These are phyloP conservation scores for Chaetomium globosum DNA, from an alignment of 2,329 filamentous ascomycete genomes.

Conservation along the genomic window DNA sequence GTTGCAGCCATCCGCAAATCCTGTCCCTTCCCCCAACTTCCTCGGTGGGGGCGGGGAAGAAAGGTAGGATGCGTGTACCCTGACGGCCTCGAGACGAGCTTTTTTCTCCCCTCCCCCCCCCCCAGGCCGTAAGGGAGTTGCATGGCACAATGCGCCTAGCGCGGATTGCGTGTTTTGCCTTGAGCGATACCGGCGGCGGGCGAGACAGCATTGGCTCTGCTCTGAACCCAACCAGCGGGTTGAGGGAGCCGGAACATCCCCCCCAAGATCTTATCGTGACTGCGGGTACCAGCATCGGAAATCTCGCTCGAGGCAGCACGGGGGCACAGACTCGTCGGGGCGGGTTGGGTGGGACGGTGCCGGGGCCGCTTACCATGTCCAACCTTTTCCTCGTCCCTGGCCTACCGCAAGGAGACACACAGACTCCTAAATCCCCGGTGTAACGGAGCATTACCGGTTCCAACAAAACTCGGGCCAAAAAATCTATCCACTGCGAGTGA, in stretches of 20 bases:
- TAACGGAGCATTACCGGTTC: neutral
- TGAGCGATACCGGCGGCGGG: constrained; percentile 20
- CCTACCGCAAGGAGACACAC: neutral
- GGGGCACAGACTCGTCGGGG: constrained; percentile 8
- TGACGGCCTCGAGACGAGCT: constrained; percentile 1
- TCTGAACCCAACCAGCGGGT: neutral
- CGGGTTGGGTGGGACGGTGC: constrained; percentile 10
- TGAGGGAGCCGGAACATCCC: constrained; percentile 1
- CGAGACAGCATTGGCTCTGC: neutral
- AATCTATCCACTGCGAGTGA: neutral
- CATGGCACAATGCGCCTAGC: constrained; percentile 16
- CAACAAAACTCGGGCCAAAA: neutral
- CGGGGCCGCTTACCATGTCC: neutral
- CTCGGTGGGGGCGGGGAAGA: constrained; percentile 19
- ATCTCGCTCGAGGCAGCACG: neutral
- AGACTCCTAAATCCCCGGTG: neutral
- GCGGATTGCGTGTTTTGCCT: constrained; percentile 18
- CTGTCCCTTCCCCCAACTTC: constrained; percentile 9
- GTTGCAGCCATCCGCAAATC: constrained; percentile 16
- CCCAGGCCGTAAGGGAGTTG: constrained; percentile 1
- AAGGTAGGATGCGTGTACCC: constrained; percentile 1
- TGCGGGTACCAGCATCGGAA: constrained; percentile 1
- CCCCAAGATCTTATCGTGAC: constrained; percentile 16
- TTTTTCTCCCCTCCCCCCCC: no score
- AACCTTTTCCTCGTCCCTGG: neutral